phyloP scores from a whole-genome alignment of 768 basidiomycete species.

The Auriscalpium microsporum region DNA sequence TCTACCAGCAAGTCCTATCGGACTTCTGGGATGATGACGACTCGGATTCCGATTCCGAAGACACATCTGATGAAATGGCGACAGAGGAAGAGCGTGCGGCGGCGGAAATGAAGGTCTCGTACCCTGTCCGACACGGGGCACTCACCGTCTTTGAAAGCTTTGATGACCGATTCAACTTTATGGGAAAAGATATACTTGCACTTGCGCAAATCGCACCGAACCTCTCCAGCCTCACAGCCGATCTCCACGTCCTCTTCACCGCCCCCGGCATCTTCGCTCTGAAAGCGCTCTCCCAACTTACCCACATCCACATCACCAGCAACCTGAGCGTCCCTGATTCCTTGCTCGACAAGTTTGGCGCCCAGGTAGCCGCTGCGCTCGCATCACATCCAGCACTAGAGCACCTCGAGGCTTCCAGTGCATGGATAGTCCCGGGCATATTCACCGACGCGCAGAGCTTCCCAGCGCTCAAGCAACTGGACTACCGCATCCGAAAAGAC shows the following conservation, averaged over 20 bases:
- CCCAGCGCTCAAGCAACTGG: background rate
- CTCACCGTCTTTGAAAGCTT: background rate
- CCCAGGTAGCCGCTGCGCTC: background rate
- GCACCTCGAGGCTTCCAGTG: background rate
- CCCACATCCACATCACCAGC: background rate
- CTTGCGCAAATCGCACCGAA: background rate
- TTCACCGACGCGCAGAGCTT: background rate
- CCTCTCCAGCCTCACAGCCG: background rate
- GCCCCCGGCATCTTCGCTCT: background rate
- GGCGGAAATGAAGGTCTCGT: background rate
- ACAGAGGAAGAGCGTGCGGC: too few species aligned
- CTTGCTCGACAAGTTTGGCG: background rate
- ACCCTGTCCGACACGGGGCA: background rate
- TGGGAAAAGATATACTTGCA: background rate
- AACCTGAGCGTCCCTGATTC: background rate
- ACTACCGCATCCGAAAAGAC: background rate
- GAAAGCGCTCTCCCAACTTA: background rate
- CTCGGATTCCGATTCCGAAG: too few species aligned
- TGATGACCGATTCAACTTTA: background rate
- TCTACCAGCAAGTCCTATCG: background rate
- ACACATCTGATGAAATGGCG: too few species aligned
- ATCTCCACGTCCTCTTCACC: background rate
- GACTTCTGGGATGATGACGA: background rate
- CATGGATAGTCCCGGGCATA: background rate
- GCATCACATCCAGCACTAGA: background rate